Evolutionary conservation across 2,329 filamentous ascomycete genomes (phyloP).

Genomic region (Blastomyces parvus): DNA sequence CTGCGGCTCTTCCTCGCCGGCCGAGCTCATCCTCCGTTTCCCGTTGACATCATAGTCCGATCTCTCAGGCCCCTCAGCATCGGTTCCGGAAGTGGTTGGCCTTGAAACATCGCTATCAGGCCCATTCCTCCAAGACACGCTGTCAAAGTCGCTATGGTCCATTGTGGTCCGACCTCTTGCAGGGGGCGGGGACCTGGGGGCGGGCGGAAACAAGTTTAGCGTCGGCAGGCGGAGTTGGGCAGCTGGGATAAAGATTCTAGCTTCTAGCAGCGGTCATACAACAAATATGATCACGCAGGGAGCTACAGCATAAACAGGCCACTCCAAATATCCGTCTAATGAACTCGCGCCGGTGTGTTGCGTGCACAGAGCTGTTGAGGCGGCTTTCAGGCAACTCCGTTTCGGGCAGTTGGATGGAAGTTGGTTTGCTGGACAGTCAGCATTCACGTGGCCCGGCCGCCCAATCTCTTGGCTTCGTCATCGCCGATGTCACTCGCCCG

Average conservation of each 20-base stretch:
- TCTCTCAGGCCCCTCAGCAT: conserved; percentile 27
- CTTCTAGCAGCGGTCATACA: neutral
- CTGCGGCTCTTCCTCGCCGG: conserved; percentile 36
- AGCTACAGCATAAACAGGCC: neutral
- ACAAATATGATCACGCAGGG: neutral
- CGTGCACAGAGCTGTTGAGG: neutral
- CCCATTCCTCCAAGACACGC: conserved; percentile 66
- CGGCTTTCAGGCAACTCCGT: neutral
- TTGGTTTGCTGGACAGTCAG: neutral
- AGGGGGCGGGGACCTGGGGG: neutral
- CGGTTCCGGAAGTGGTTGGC: conserved; percentile 34
- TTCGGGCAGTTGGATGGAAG: neutral
- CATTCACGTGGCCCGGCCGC: conserved; percentile 7
- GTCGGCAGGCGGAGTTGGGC: neutral
- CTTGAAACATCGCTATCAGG: conserved; percentile 39
- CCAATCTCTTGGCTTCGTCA: conserved; percentile 1
- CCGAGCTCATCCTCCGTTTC: conserved; percentile 40
- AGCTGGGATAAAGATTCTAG: neutral
- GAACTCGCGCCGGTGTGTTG: neutral
- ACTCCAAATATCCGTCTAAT: neutral
- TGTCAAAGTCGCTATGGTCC: conserved; percentile 65
- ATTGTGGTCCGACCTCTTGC: conserved; percentile 21
- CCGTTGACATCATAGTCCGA: conserved; percentile 36
- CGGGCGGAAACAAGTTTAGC: neutral
- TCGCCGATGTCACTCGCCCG: neutral